Evolutionary conservation across 2,329 filamentous ascomycete genomes (phyloP).

Genomic region (Exophiala lecanii-corni): DNA sequence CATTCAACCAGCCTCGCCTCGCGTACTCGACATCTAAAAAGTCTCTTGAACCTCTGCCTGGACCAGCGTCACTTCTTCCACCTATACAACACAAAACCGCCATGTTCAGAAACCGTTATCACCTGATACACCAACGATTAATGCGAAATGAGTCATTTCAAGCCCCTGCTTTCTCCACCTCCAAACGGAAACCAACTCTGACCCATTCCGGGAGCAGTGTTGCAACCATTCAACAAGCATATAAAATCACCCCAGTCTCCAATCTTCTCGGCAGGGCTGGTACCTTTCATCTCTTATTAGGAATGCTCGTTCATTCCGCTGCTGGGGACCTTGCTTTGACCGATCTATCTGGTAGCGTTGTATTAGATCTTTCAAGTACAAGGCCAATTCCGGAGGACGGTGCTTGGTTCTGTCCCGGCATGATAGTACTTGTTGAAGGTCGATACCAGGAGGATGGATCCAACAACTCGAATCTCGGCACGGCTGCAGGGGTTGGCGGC

Average conservation of each 20-base stretch:
- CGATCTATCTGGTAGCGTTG: constrained; percentile 83
- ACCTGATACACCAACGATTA: constrained; percentile 85
- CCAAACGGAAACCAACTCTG: constrained; percentile 47
- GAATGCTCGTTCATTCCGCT: constrained; percentile 75
- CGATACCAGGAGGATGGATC: constrained; percentile 93
- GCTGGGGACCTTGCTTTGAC: constrained; percentile 71
- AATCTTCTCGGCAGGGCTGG: constrained; percentile 74
- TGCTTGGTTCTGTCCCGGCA: constrained; percentile 89
- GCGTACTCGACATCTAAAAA: constrained; percentile 61
- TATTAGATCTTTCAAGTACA: constrained; percentile 75
- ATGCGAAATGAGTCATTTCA: constrained; percentile 93
- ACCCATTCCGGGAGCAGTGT: constrained; percentile 55
- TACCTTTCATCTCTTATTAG: constrained; percentile 78
- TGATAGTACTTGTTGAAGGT: constrained; percentile 92
- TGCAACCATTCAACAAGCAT: constrained; percentile 56
- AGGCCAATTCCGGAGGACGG: constrained; percentile 77
- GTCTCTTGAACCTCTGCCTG: constrained; percentile 73
- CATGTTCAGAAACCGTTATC: constrained; percentile 84
- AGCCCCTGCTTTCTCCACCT: constrained; percentile 66
- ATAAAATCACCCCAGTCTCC: constrained; percentile 84
- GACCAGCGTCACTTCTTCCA: constrained; percentile 68
- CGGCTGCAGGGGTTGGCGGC: constrained; percentile 68
- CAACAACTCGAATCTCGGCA: constrained; percentile 63
- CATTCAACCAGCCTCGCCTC: constrained; percentile 72
- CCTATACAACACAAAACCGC: constrained; percentile 74